phyloP scores from a whole-genome alignment of 306 rosid species.

The Glycine soja region DNA sequence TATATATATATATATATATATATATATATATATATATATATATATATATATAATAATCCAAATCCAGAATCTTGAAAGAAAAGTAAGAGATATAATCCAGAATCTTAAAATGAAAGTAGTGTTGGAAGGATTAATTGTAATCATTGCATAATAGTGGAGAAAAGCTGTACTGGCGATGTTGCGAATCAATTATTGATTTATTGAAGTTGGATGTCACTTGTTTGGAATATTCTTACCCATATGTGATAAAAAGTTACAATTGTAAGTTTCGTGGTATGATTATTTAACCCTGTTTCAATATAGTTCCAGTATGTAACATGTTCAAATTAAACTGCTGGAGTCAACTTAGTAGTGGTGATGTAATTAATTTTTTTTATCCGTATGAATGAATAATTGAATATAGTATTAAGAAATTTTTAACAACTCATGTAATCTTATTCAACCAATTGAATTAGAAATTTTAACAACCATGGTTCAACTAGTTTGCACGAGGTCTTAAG shows the following conservation, averaged over 20 bases:
- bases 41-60: slow-evolving; percentile 43
- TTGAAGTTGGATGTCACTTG: slow-evolving; percentile 49
- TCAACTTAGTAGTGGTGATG: no score
- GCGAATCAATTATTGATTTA: slow-evolving; percentile 35
- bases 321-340: neutral
- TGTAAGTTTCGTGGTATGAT: slow-evolving; percentile 30
- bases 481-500: no score
- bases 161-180: slow-evolving; percentile 45
- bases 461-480: no score
- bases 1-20: slow-evolving; percentile 35
- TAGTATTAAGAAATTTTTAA: no score
- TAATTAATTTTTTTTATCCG: no score
- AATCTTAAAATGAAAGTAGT: slow-evolving; percentile 39
- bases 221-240: slow-evolving; percentile 46
- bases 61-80: slow-evolving; percentile 27
- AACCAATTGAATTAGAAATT: no score
- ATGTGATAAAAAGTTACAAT: slow-evolving; percentile 43
- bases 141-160: slow-evolving; percentile 60
- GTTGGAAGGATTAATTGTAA: slow-evolving; percentile 52
- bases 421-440: no score
- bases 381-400: no score
- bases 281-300: slow-evolving; percentile 41
- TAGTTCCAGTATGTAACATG: slow-evolving; percentile 19
- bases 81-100: slow-evolving; percentile 41
- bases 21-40: slow-evolving; percentile 38